Base-by-base conservation (phyloP, 192 early-diverging fungal genomes). In the Backusella liffmaniae region DNA sequence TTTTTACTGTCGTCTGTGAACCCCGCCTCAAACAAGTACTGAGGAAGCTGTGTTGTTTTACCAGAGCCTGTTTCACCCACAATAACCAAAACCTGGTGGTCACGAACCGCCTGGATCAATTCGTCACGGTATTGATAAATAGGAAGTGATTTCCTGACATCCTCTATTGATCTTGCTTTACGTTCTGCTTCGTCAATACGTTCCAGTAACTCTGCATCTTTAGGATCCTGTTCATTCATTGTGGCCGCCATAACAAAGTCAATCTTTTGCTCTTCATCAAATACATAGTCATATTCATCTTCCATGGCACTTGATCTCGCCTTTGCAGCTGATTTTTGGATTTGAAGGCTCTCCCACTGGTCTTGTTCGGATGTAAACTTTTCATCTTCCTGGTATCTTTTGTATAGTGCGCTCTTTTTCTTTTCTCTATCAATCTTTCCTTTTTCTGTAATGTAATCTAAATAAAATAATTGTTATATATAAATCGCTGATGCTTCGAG, bases 21-120 rank as follows among this genome's bases (percentile, higher is more conserved):
- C 18, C 98, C 98, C 7, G 94, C 95, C 76, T 99, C 98, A 80
- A 92, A 89, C 34, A 99, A 84, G 73, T 99, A 99, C 81, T 99
- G 98, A 15, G 98, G 94, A 32, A 99, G 86, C 80, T 99, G 97
- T n/a, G 97, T 99, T 0, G 97, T 99, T 83, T 99, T 99, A 18
- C 97, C 97, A 4, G 95, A 97, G 6, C 98, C 98, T 3, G 98
- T 99, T 85, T 98, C 96, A 42, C 97, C 98, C 13, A 97, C 96
- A 73, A 99, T 93, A 75, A 99, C 90, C n/a, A 99, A 73, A 0
- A 95, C 92, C 79, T 95, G 97, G 76, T 87, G 90, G 34, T 94
- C 83, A 30, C 96, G 90, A 36, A 99, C 89, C 6, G 96, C 95
- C 0, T 90, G 85, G 65, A 99, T 72, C 12, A 99, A 86, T 18